Evolutionary conservation across 768 basidiomycete genomes (phyloP), one percentile per base, ranked within the genome.

Genomic region (Boletus rubroflammeus): DNA sequence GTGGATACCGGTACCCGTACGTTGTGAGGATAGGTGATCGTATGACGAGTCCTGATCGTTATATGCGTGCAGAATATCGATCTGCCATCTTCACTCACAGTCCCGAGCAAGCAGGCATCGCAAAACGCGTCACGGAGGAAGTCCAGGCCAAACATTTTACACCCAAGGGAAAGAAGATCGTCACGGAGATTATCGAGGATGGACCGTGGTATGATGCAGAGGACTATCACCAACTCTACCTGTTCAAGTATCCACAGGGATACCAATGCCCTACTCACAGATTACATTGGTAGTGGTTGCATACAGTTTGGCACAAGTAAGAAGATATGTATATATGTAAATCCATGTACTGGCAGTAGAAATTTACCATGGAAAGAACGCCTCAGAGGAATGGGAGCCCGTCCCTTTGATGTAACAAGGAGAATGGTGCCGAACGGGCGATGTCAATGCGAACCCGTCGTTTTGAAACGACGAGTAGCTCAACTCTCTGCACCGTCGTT

Each of bases 191-290:
- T 51, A 62, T 79, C 13, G 69, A 79, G 1, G 88, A 86, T 0
- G 83, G 81, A 0, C 68, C 77, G 35, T 98, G 94, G 94, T 94
- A 82, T 73, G 76, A 87, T 53, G 89, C 88, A 0, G 89, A 91
- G 69, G 81, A 86, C 4, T 91, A 93, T 63, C 89, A 93, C 71
- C 92, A 93, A 60, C 75, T 88, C 29, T 93, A 92, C 65, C 69
- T 75, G 84, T 51, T 85, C 84, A 74, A 87, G 19, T 91, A 97
- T 67, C 92, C 95, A 0, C 64, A 65, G 11, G 96, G 95, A 9
- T 97, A 97, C 67, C 90, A 94, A 62, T 98, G 95, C 72, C 86
- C 94, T 0, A 93, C 88, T 3, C 94, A 96, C 71, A 77, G 74
- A 36, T 73, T 95, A 43, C 85, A 92, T 64, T 96, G 93, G 93